Conservation (phyloP, 2,329 filamentous ascomycete species). For the Beauveria pseudobassiana region DNA sequence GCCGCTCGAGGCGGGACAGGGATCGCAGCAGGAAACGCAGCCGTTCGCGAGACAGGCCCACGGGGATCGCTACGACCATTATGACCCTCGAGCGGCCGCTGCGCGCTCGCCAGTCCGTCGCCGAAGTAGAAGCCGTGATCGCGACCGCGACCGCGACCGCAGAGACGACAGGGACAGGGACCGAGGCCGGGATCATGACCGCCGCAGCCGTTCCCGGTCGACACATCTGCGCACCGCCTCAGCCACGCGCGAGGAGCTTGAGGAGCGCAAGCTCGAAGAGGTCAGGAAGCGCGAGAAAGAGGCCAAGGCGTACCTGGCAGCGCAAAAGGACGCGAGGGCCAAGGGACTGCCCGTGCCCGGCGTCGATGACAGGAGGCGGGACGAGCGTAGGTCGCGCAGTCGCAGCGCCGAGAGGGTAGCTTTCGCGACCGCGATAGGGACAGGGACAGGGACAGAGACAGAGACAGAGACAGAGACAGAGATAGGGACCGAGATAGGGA, state of each 20-base stretch:
- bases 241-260: constrained; percentile 34
- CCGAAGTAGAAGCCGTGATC: constrained; percentile 21
- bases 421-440: constrained; percentile 27
- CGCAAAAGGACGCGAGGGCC: constrained; percentile 51
- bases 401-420: constrained; percentile 19
- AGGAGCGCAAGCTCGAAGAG: constrained; percentile 26
- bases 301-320: constrained; percentile 56
- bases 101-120: constrained; percentile 16
- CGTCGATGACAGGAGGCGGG: constrained; percentile 44
- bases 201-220: constrained; percentile 38
- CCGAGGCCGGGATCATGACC: constrained; percentile 23
- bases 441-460: constrained; percentile 19
- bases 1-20: constrained; percentile 25
- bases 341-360: constrained; percentile 52
- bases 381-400: constrained; percentile 30
- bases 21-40: constrained; percentile 18
- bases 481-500: constrained; percentile 27
- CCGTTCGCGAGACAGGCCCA: constrained; percentile 19
- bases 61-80: constrained; percentile 21
- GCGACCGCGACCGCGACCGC: constrained; percentile 15
- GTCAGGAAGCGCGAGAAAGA: constrained; percentile 22
- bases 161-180: constrained; percentile 12
- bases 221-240: constrained; percentile 28
- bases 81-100: constrained; percentile 24
- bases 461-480: constrained; percentile 17